A percentile compares a stretch with the other conserved stretches of the same genome.
These are phyloP conservation scores for Vigna nakashimae DNA, from an alignment of 306 rosid genomes.

Conservation along the genomic window DNA sequence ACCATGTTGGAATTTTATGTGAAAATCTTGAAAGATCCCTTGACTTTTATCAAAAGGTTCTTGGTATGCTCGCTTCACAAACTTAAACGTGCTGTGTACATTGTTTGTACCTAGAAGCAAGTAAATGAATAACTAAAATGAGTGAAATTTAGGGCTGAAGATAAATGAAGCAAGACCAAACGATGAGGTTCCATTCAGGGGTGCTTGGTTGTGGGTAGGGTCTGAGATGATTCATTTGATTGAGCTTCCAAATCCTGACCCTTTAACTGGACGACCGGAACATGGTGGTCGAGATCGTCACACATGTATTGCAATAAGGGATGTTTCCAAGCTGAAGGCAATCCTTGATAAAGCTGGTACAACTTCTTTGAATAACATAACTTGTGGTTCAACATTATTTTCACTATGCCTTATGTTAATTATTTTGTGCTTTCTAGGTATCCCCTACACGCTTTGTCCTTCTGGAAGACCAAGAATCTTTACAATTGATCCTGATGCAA, in stretches of 20 bases:
- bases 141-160: conserved; percentile 65
- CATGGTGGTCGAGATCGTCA: conserved; percentile 98
- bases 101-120: conserved; percentile 22
- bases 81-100: neutral
- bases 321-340: conserved; percentile 80
- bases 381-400: conserved; percentile 12
- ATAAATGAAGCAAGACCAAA: conserved; percentile 97
- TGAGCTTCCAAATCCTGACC: conserved; percentile 99
- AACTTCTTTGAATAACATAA: conserved; percentile 11
- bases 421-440: conserved; percentile 57
- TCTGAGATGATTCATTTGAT: conserved; percentile 95
- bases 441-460: conserved; percentile 86
- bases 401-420: neutral
- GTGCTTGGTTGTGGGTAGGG: conserved; percentile 99
- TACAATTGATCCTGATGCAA: conserved; percentile 89
- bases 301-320: conserved; percentile 78
- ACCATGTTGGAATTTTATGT: conserved; percentile 92
- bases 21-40: conserved; percentile 86
- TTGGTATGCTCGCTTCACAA: conserved; percentile 60
- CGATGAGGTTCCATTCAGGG: conserved; percentile 91
- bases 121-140: conserved; percentile 27
- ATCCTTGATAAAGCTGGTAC: conserved; percentile 87
- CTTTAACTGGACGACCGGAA: conserved; percentile 81
- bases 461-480: conserved; percentile 98
- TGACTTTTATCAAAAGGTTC: conserved; percentile 79